Conservation (phyloP, 306 rosid species). For the Acacia crassicarpa region DNA sequence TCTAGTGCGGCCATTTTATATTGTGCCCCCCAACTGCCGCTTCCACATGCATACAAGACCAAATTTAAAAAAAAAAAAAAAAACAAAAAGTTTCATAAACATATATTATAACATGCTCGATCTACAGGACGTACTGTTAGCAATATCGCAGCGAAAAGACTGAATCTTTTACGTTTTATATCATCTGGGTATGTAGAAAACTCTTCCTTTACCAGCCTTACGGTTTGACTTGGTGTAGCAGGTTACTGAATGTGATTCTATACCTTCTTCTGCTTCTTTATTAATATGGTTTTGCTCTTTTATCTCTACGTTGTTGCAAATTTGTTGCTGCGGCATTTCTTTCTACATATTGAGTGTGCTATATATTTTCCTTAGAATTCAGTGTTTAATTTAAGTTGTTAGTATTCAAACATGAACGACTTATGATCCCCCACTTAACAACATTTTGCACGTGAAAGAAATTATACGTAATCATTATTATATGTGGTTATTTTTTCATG, state of each 20-base stretch:
- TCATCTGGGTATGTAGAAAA: constrained; percentile 27
- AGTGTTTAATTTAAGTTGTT: too few species aligned
- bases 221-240: neutral
- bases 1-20: too few species aligned
- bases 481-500: constrained; percentile 18
- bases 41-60: too few species aligned
- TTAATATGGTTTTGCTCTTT: neutral
- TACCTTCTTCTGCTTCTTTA: neutral
- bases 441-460: constrained; percentile 1
- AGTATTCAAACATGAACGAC: neutral
- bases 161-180: constrained; percentile 18
- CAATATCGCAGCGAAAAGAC: neutral
- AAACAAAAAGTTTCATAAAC: too few species aligned
- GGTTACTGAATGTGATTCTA: constrained; percentile 1
- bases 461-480: neutral
- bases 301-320: constrained; percentile 24
- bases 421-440: neutral
- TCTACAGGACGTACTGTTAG: too few species aligned
- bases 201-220: neutral
- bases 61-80: too few species aligned
- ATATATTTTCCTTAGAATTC: neutral
- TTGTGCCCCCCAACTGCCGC: too few species aligned
- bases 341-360: constrained; percentile 4
- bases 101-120: too few species aligned
- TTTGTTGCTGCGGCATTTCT: neutral